Evolutionary conservation across 768 basidiomycete species (phyloP).

Genomic region (Auriculariales sp.): DNA sequence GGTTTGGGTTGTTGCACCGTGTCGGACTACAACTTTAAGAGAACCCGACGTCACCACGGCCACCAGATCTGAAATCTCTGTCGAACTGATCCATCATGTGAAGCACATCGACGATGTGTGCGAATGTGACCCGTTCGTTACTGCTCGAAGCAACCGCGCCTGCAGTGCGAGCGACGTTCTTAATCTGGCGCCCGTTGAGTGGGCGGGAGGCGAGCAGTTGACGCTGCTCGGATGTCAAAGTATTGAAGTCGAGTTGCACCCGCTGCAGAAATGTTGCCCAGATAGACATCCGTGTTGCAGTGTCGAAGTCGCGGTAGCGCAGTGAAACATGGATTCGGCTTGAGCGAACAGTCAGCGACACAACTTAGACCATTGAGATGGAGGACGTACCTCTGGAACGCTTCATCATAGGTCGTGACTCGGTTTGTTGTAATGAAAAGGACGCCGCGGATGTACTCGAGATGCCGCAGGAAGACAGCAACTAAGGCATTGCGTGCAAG

Average conservation of each 20-base stretch:
- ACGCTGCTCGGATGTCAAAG: conserved; percentile 28
- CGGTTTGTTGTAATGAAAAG: conserved; percentile 26
- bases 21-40: no score
- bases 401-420: conserved; percentile 22
- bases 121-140: conserved; percentile 29
- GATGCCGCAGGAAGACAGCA: conserved; percentile 6
- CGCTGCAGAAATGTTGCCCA: conserved; percentile 48
- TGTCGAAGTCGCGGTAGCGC: conserved; percentile 43
- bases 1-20: no score
- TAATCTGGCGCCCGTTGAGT: conserved; percentile 54
- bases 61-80: conserved; percentile 4
- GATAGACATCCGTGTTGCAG: conserved; percentile 40
- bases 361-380: no score
- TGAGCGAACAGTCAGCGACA: no score
- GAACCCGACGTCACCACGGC: no score
- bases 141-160: conserved; percentile 38
- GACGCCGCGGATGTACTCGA: conserved; percentile 17
- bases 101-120: conserved; percentile 20
- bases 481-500: conserved; percentile 6
- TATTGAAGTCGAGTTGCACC: conserved; percentile 10
- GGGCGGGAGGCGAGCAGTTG: conserved; percentile 31
- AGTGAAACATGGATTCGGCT: conserved; percentile 23
- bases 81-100: conserved; percentile 34
- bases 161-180: conserved; percentile 55
- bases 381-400: no score